phyloP scores from a whole-genome alignment of 257 asterid species.

The Coffea canephora region DNA sequence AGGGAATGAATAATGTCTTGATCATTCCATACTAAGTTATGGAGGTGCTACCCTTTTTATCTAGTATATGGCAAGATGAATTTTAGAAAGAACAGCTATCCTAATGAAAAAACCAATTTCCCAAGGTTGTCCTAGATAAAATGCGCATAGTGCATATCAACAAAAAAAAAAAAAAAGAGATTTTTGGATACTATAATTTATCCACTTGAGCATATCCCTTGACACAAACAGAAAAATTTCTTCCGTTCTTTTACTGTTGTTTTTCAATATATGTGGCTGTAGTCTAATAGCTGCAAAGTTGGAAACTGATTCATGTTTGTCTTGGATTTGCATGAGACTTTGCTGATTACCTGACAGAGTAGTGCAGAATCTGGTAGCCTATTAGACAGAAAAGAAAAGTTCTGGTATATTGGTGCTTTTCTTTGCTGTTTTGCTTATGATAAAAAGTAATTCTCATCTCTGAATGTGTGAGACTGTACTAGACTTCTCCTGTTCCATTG shows the following conservation, averaged over 20 bases:
- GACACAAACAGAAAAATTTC: too few relatives aligned
- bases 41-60: not conserved
- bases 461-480: not conserved
- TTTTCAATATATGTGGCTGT: too few relatives aligned
- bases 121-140: not conserved
- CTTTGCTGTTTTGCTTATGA: not conserved
- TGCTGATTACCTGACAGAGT: not conserved
- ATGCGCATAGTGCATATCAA: not conserved
- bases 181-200: too few relatives aligned
- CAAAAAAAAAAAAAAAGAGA: too few relatives aligned
- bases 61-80: not conserved
- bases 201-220: too few relatives aligned
- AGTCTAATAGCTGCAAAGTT: too few relatives aligned
- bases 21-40: not conserved
- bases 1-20: not conserved
- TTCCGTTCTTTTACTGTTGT: too few relatives aligned
- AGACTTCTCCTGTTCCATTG: not conserved
- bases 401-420: not conserved
- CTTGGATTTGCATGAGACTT: not conserved
- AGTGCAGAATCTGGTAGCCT: not conserved
- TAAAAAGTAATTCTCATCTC: not conserved
- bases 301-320: not conserved
- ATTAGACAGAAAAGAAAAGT: not conserved
- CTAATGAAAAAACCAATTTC: not conserved
- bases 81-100: not conserved